Evolutionary conservation across 116 monocot species (phyloP).

Genomic region (Iris pallida): DNA sequence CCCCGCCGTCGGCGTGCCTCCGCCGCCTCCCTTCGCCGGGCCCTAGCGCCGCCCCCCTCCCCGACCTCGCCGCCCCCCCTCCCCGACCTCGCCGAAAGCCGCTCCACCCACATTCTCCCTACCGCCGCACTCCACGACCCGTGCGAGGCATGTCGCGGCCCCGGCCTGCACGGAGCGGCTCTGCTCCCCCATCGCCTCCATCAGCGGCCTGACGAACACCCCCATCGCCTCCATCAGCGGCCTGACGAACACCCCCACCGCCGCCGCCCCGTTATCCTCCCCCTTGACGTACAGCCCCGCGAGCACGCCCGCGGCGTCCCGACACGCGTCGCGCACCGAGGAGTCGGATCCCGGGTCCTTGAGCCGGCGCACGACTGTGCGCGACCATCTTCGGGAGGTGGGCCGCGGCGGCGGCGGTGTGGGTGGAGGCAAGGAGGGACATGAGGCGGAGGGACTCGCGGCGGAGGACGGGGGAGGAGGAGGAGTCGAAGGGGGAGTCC

Average conservation of each 20-base stretch:
- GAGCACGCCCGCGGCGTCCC: slow-evolving; percentile 50
- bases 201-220: slow-evolving; percentile 69
- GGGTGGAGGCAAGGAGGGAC: slow-evolving; percentile 49
- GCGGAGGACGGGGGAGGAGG: slow-evolving; percentile 11
- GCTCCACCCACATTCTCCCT: slow-evolving; percentile 1
- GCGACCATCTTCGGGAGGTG: slow-evolving; percentile 71
- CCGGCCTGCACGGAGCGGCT: slow-evolving; percentile 69
- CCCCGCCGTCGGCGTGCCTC: too few species aligned
- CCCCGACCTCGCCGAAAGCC: slow-evolving; percentile 52
- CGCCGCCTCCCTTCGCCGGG: too few species aligned
- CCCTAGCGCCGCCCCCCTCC: too few species aligned
- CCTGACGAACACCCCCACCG: too few species aligned
- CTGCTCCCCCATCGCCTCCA: slow-evolving; percentile 83
- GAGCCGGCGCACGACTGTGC: slow-evolving; percentile 69
- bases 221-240: too few species aligned
- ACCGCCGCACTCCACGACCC: slow-evolving; percentile 59
- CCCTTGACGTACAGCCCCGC: slow-evolving; percentile 47
- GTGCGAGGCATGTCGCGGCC: slow-evolving; percentile 63
- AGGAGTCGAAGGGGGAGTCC: slow-evolving; percentile 38
- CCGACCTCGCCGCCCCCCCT: too few species aligned
- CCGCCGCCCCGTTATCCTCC: slow-evolving; percentile 10
- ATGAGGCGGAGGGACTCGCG: slow-evolving; percentile 68
- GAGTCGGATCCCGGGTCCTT: slow-evolving; percentile 74
- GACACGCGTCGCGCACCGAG: slow-evolving; percentile 74
- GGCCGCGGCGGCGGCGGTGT: slow-evolving; percentile 49